Base-by-base conservation (phyloP, 2,329 filamentous ascomycete genomes). In the Aphanoascus verrucosus region DNA sequence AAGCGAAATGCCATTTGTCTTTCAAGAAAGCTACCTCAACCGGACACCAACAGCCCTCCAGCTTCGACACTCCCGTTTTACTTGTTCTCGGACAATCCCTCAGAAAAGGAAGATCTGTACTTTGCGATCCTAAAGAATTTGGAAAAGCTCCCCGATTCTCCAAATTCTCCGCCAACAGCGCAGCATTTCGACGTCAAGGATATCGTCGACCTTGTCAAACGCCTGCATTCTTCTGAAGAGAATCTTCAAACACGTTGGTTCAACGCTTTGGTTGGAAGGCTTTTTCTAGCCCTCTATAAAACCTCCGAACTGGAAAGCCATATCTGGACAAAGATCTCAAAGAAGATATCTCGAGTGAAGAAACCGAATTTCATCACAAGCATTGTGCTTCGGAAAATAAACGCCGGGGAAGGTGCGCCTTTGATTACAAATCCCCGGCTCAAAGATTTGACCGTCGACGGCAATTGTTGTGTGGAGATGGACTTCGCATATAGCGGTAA, bases 101-200 rank as follows among this genome's bases (percentile, higher is more conserved):
- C 90, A 0, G 88, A 93, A 45, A 98, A 98, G 68, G 93, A 98
- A 69, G 93, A 98, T 66, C 97, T 98, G 70, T 98, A 98, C 68
- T 91, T 95, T 69, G 86, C 91, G 11, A 75, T 98, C 61, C 75
- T 98, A 38, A 83, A 84, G 62, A 94, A 90, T 58, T 86, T 94
- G 65, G 84, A 89, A 60, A 82, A 84, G 61, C 78, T 79, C 14
- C 76, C 81, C 54, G 76, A 77, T 38, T 72, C 74, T 1, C 74
- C 74, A 19, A 74, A 77, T 52, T 74, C 75, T 17, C 78, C 82
- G 0, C 88, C 89, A 0, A 77, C 77, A 51, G 85, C 86, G 8
- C 79, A 87, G 58, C 77, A 83, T 12, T 94, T 94, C 62, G 85
- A 94, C 31, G 81, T 88, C 14, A 84, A 86, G 63, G 83, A 94